Conservation (phyloP, 768 basidiomycete genomes). For the Rickenella mellea region DNA sequence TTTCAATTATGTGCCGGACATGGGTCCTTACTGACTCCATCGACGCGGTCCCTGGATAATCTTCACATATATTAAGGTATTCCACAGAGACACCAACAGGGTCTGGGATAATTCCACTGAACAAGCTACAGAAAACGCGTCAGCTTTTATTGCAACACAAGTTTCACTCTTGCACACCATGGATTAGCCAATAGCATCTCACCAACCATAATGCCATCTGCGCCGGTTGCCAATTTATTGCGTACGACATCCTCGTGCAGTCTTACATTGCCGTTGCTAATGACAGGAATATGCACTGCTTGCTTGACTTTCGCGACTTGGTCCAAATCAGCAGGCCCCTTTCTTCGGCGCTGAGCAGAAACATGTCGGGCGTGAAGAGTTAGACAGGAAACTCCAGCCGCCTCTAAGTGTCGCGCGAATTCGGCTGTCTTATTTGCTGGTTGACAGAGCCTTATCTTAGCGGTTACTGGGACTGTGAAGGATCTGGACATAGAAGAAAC, state of each 20-base stretch:
- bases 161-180: constrained; percentile 29
- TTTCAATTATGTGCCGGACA: constrained; percentile 57
- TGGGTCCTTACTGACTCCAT: constrained; percentile 50
- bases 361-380: constrained; percentile 70
- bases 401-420: constrained; percentile 48
- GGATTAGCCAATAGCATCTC: constrained; percentile 71
- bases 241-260: constrained; percentile 42
- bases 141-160: not conserved
- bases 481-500: constrained; percentile 58
- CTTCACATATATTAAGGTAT: constrained; percentile 53
- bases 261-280: constrained; percentile 77
- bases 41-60: constrained; percentile 39
- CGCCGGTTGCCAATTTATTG: constrained; percentile 47
- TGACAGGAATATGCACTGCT: constrained; percentile 41
- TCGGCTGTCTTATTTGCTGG: constrained; percentile 42
- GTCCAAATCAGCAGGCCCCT: constrained; percentile 60
- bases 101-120: constrained; percentile 43
- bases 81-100: constrained; percentile 60
- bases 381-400: constrained; percentile 60
- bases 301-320: constrained; percentile 50
- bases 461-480: constrained; percentile 57
- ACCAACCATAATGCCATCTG: constrained; percentile 75
- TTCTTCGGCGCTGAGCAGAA: constrained; percentile 57
- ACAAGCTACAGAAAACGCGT: constrained; percentile 34
- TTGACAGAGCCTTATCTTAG: constrained; percentile 36